These are phyloP conservation scores for Bipolaris victoriae DNA, from an alignment of 2,329 filamentous ascomycete species.

Conservation along the genomic window DNA sequence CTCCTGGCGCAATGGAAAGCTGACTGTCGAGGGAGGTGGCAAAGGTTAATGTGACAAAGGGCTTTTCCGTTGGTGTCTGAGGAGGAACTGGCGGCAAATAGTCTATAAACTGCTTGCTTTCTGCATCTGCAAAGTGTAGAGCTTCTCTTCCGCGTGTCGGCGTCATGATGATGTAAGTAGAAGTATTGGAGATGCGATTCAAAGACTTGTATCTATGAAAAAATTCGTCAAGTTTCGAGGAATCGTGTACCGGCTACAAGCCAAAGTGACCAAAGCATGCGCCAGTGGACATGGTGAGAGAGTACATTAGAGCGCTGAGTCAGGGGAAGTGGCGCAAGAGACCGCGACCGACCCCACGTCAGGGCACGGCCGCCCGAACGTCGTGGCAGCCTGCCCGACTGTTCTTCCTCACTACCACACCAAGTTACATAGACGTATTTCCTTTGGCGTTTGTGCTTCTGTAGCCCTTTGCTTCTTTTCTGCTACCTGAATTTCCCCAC, in stretches of 20 bases:
- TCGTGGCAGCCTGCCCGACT: conserved; percentile 22
- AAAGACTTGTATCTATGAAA: background rate
- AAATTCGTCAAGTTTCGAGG: background rate
- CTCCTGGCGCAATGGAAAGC: conserved; percentile 75
- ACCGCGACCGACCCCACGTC: conserved; percentile 27
- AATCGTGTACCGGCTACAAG: background rate
- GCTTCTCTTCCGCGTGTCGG: conserved; percentile 27
- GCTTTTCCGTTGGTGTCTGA: conserved; percentile 16
- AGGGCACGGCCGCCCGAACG: conserved; percentile 21
- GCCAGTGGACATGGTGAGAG: background rate
- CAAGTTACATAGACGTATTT: conserved; percentile 15
- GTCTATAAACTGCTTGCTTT: conserved; percentile 56
- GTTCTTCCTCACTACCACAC: conserved; percentile 13
- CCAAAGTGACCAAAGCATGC: background rate
- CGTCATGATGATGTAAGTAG: background rate
- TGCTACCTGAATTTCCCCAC: background rate
- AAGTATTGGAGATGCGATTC: background rate
- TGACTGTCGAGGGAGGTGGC: conserved; percentile 87
- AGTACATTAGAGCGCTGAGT: conserved; percentile 10
- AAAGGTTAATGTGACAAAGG: conserved; percentile 75
- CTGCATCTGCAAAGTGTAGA: conserved; percentile 51
- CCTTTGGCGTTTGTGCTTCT: conserved; percentile 23
- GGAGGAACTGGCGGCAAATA: conserved; percentile 54
- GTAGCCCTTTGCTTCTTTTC: conserved; percentile 5
- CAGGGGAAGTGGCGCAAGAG: conserved; percentile 17